Evolutionary conservation across 2,329 filamentous ascomycete species (phyloP).

Genomic region (Fusarium abutilonis): DNA sequence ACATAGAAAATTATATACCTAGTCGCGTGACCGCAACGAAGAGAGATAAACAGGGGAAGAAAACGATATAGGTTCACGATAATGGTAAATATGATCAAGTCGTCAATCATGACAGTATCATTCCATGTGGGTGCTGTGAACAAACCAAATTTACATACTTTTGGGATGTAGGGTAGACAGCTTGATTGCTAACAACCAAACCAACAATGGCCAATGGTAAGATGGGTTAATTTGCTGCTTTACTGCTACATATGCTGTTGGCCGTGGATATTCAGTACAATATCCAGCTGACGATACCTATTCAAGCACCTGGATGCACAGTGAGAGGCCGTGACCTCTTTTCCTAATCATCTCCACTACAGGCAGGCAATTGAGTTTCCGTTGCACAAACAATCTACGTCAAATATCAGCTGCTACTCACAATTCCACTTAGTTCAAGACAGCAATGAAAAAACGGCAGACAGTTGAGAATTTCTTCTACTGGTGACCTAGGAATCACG

Average conservation of each 20-base stretch:
- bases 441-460: not conserved
- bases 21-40: conserved; percentile 34
- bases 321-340: too few species aligned
- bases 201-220: too few species aligned
- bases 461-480: not conserved
- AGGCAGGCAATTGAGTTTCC: too few species aligned
- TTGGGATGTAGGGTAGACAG: conserved; percentile 17
- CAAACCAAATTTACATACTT: not conserved
- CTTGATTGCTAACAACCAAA: not conserved
- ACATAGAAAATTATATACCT: conserved; percentile 14
- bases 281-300: too few species aligned
- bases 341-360: too few species aligned
- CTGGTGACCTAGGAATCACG: not conserved
- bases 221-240: too few species aligned
- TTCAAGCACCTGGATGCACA: too few species aligned
- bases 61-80: conserved; percentile 2
- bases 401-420: too few species aligned
- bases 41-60: conserved; percentile 9
- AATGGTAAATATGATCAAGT: not conserved
- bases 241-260: too few species aligned
- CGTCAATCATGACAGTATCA: not conserved
- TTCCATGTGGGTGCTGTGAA: not conserved
- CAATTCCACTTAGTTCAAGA: too few species aligned
- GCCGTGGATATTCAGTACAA: too few species aligned
- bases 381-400: too few species aligned